A percentile compares a stretch with the other conserved stretches of the same genome.
Conservation (phyloP, 192 early-diverging fungal species). For the Backusella sp. region DNA sequence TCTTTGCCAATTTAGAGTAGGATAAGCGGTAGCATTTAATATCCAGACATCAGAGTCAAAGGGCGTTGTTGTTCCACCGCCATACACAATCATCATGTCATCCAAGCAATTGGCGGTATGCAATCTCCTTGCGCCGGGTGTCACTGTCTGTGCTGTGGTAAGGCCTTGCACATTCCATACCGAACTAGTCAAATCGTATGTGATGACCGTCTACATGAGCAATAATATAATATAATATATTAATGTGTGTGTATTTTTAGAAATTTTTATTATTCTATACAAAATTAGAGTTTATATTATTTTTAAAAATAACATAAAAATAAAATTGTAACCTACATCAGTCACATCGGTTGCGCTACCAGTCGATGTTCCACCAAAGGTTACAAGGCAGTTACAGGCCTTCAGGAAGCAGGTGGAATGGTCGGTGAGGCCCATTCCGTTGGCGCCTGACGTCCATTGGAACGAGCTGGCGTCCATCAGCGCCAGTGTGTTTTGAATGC, state of each 20-base stretch:
- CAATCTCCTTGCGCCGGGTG: constrained; percentile 53
- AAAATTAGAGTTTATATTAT: constrained; percentile 2
- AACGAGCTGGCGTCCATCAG: constrained; percentile 28
- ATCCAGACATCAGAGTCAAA: constrained; percentile 53
- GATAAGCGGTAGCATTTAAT: constrained; percentile 38
- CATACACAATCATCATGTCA: constrained; percentile 71
- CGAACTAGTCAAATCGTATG: constrained; percentile 46
- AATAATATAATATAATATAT: neutral
- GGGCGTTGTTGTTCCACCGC: constrained; percentile 49
- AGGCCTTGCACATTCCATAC: constrained; percentile 52
- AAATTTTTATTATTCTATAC: neutral
- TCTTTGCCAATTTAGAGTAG: constrained; percentile 36
- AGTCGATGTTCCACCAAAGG: constrained; percentile 65
- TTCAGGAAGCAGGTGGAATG: constrained; percentile 37
- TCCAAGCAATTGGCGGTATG: constrained; percentile 67
- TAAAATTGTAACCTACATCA: constrained; percentile 17
- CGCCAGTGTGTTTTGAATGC: constrained; percentile 31
- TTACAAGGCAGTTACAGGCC: constrained; percentile 49
- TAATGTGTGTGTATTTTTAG: neutral
- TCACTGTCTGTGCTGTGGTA: constrained; percentile 37
- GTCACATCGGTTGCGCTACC: constrained; percentile 47
- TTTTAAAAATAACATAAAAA: neutral
- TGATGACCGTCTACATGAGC: constrained; percentile 2
- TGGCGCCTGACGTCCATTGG: constrained; percentile 25
- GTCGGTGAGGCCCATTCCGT: constrained; percentile 30